Evolutionary conservation across 805 yeast genomes (phyloP), one percentile per base, ranked within the genome.

Genomic region (Torulaspora maleeae): DNA sequence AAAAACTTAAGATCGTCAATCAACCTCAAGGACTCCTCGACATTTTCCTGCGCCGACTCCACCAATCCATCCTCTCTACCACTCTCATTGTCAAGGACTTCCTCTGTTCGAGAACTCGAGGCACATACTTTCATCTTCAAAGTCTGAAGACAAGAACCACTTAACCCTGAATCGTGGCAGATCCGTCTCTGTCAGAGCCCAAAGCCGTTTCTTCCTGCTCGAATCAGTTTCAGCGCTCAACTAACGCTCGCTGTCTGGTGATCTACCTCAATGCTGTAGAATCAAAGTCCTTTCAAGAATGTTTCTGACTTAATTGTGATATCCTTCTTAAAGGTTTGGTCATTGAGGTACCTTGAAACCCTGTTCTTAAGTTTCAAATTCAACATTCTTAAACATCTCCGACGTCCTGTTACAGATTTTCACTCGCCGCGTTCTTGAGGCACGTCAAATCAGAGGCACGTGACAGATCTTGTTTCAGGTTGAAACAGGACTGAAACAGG

Each of bases 1-100:
- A 91, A 91, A 67, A 83, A 83, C 69, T 88, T 87, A 54, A 90
- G 67, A 59, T 86, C 93, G 52, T 84, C 89, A 19, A 84, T 80
- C 38, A 80, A 68, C 44, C 82, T 69, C 40, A 83, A 64, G 10
- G 84, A 74, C 57, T 80, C 86, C 45, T 73, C 75, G 2, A 69
- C 33, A 19, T 48, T 49, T 20, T 45, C 49, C 15, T 36, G 38
- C 28, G 46, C 20, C 5, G 34, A 17, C 12, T 33, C 44, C 12
- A 35, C 41, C 7, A n/a, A 22, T 20, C 30, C 30, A 11, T 35
- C 36, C 19, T 47, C 45, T 8, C 20, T 43, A 27, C 38, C 39
- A 27, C 20, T 38, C 16, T 38, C 45, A 35, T 43, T 35, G 32
- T 55, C 51, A 34, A 56, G 34, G 17, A 58, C 53, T 13, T 54